A percentile compares a stretch with the other conserved stretches of the same genome.
These are phyloP conservation scores for Dipteronia sinensis DNA, from an alignment of 345 rosid species.

Conservation along the genomic window DNA sequence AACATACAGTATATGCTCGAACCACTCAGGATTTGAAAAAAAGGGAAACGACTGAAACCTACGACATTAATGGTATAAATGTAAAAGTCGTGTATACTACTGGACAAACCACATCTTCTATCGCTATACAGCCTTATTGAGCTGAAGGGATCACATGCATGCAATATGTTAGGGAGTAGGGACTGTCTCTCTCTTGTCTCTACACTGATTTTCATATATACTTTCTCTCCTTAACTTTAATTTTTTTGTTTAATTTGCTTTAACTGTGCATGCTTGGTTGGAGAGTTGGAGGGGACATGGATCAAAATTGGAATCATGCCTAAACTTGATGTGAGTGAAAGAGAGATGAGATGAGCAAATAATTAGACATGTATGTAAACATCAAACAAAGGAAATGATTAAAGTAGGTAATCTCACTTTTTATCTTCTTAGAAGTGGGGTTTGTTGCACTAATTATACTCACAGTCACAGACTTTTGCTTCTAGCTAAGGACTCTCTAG, in stretches of 20 bases:
- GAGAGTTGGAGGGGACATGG: background rate
- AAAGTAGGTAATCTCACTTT: conserved; percentile 15
- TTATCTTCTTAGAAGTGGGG: conserved; percentile 16
- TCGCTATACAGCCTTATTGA: no score
- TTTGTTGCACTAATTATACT: background rate
- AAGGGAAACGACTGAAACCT: no score
- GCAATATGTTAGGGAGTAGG: background rate
- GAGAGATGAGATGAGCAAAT: background rate
- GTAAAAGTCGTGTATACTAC: no score
- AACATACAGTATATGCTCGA: no score
- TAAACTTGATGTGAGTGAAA: conserved; percentile 17
- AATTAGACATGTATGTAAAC: conserved; percentile 6
- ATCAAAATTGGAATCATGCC: conserved; percentile 16
- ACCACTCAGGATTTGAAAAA: no score
- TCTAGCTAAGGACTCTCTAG: conserved; percentile 8
- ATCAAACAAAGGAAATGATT: conserved; percentile 9
- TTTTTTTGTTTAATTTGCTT: background rate
- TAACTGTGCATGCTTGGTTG: conserved; percentile 20
- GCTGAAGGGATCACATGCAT: background rate
- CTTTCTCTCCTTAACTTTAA: conserved; percentile 2
- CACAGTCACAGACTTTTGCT: background rate
- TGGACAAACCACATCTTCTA: no score
- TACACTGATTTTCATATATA: background rate
- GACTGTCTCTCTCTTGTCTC: background rate
- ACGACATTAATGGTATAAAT: no score